phyloP scores from a whole-genome alignment of 2,329 filamentous ascomycete genomes.

The Gyromitra esculenta region DNA sequence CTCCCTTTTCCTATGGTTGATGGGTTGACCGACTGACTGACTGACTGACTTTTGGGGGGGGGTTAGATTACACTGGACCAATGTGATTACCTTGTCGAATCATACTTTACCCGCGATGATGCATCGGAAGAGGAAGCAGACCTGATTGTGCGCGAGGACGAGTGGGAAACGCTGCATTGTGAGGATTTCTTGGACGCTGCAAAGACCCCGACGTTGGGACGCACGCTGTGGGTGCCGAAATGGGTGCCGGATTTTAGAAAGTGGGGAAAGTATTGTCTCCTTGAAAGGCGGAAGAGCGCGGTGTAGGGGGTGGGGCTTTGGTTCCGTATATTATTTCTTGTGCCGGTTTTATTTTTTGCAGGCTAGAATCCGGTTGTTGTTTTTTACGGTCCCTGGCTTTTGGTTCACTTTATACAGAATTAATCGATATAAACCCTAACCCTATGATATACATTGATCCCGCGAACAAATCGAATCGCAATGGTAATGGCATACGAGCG shows the following conservation, averaged over 20 bases:
- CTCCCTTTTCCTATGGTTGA: too few relatives aligned
- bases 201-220: conserved; percentile 76
- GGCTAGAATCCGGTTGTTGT: not conserved
- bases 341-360: not conserved
- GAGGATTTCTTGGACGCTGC: conserved; percentile 81
- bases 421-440: too few relatives aligned
- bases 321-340: conserved; percentile 4
- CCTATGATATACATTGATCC: too few relatives aligned
- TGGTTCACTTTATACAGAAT: too few relatives aligned
- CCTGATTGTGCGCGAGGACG: conserved; percentile 76
- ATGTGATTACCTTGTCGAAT: conserved; percentile 89
- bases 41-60: conserved; percentile 36
- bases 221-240: conserved; percentile 84
- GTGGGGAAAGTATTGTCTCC: conserved; percentile 89
- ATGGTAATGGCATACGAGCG: too few relatives aligned
- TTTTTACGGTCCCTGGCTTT: not conserved
- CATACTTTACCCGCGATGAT: conserved; percentile 72
- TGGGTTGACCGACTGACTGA: not conserved
- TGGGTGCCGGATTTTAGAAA: conserved; percentile 72
- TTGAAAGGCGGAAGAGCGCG: conserved; percentile 65
- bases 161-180: conserved; percentile 82
- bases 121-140: conserved; percentile 78
- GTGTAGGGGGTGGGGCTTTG: not conserved
- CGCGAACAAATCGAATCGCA: too few relatives aligned
- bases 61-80: conserved; percentile 72